Percentiles rank a stretch among this genome's conserved stretches.
phyloP scores from a whole-genome alignment of 2,329 filamentous ascomycete species.

The Apiospora rasikravindrae region DNA sequence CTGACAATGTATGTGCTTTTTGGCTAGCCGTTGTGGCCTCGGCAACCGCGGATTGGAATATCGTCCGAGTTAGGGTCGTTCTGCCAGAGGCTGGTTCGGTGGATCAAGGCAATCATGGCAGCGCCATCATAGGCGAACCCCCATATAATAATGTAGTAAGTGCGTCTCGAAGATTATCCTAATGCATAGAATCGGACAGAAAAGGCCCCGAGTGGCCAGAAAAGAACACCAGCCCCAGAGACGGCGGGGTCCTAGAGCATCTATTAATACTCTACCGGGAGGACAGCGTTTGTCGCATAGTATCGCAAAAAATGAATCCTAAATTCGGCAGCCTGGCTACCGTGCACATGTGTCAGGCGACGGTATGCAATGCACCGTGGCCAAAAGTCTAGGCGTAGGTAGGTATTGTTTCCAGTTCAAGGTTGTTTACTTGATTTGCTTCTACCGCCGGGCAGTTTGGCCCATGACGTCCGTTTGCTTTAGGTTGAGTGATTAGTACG shows the following conservation, averaged over 20 bases:
- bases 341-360: neutral
- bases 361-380: neutral
- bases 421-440: neutral
- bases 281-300: neutral
- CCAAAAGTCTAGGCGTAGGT: neutral
- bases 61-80: neutral
- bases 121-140: slow-evolving; percentile 6
- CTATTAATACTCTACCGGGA: slow-evolving; percentile 1
- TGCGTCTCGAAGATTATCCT: neutral
- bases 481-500: neutral
- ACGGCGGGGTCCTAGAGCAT: neutral
- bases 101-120: slow-evolving; percentile 4
- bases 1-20: neutral
- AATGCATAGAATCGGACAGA: slow-evolving; percentile 2
- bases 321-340: neutral
- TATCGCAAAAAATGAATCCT: neutral
- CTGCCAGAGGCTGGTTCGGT: neutral
- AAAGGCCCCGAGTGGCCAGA: neutral
- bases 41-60: slow-evolving; percentile 10
- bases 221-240: neutral
- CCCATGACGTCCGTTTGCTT: slow-evolving; percentile 7
- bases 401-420: neutral
- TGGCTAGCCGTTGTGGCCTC: neutral
- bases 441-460: neutral
- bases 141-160: neutral